Conservation (phyloP, 306 rosid species). For the Astragalus membranaceus region DNA sequence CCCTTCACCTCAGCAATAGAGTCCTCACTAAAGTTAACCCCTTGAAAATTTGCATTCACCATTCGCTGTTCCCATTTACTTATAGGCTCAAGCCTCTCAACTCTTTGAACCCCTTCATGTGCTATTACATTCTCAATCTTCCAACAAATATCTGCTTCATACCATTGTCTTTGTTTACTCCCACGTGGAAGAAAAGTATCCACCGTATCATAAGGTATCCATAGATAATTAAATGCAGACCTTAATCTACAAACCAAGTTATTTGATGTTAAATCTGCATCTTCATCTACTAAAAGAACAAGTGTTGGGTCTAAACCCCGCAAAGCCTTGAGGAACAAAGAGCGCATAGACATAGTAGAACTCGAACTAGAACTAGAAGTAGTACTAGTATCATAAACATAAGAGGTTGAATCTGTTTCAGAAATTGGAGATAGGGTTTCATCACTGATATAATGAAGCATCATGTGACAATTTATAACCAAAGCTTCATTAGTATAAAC, state of each 20-base stretch:
- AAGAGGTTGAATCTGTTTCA: background rate
- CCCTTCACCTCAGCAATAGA: constrained; percentile 59
- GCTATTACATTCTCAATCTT: constrained; percentile 88
- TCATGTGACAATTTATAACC: constrained; percentile 84
- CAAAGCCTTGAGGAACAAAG: constrained; percentile 57
- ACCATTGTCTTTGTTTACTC: constrained; percentile 84
- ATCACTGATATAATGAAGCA: constrained; percentile 81
- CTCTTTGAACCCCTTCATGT: constrained; percentile 67
- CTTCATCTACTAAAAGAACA: constrained; percentile 73
- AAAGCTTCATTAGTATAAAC: constrained; percentile 49
- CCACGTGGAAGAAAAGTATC: constrained; percentile 70
- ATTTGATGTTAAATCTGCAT: constrained; percentile 69
- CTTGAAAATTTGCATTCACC: constrained; percentile 52
- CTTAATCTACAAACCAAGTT: constrained; percentile 54
- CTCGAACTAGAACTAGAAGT: background rate
- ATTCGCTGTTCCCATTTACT: constrained; percentile 69
- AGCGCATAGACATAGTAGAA: constrained; percentile 28
- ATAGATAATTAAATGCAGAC: constrained; percentile 78
- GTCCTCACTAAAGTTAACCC: constrained; percentile 55
- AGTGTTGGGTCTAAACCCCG: constrained; percentile 63
- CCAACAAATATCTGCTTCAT: constrained; percentile 79
- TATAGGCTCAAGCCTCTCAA: constrained; percentile 58
- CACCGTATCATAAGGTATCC: constrained; percentile 89
- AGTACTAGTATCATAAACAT: background rate
- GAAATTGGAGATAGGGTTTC: constrained; percentile 32